Conservation (phyloP, 768 basidiomycete genomes). For the Tricholomella constricta region DNA sequence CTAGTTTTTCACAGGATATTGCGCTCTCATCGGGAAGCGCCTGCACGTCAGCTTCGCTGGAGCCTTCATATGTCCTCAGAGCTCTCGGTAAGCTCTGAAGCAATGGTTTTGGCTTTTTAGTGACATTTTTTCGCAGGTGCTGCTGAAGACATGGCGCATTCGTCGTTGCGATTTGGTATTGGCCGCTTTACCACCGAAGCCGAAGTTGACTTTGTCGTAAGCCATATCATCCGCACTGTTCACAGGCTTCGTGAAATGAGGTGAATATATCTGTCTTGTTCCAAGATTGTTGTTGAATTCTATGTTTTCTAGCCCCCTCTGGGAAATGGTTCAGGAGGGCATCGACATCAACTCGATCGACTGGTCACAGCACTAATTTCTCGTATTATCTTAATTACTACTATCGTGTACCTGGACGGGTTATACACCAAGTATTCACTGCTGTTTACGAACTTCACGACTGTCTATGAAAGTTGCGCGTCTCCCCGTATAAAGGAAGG, state of each 20-base stretch:
- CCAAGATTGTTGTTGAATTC: conserved; percentile 11
- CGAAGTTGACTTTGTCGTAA: conserved; percentile 92
- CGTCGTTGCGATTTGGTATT: conserved; percentile 94
- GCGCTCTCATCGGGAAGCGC: conserved; percentile 98
- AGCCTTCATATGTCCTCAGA: conserved; percentile 96
- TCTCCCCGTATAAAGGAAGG: too few species aligned
- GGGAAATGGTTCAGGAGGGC: conserved; percentile 99
- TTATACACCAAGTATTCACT: neutral
- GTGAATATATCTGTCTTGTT: conserved; percentile 35
- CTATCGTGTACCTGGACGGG: neutral
- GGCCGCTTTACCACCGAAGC: conserved; percentile 98
- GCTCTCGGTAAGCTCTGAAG: conserved; percentile 67
- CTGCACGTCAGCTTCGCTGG: conserved; percentile 96
- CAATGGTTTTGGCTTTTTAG: neutral
- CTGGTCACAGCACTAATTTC: conserved; percentile 69
- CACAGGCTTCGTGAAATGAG: conserved; percentile 92
- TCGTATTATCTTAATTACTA: conserved; percentile 12
- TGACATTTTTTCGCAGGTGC: conserved; percentile 56
- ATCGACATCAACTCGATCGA: conserved; percentile 95
- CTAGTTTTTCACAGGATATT: conserved; percentile 63
- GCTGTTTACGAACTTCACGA: conserved; percentile 3
- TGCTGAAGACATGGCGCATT: conserved; percentile 99
- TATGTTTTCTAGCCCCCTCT: conserved; percentile 67
- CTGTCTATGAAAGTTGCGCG: too few species aligned
- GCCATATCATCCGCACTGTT: conserved; percentile 86